Evolutionary conservation across 208 protist genomes (phyloP), one percentile per base, ranked within the genome.

Genomic region (Acanthamoeba sp.): DNA sequence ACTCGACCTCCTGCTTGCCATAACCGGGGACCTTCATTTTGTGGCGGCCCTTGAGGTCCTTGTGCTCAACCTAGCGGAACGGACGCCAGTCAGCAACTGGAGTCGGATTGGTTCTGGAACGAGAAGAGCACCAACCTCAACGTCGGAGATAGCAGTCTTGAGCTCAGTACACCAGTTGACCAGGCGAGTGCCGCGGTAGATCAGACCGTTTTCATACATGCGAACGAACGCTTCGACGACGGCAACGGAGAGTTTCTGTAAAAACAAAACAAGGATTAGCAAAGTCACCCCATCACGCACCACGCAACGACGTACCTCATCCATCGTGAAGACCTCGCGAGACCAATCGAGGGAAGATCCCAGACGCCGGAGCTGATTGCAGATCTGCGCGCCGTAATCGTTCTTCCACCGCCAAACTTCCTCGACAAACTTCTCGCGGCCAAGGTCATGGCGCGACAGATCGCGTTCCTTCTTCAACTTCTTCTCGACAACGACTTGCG

Each of bases 131-230:
- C n/a, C n/a, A n/a, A 99, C 99, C 98, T 99, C 99, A 29, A 99
- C 98, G 96, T 99, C 99, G 34, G 99, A 99, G 93, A 99, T 99
- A 69, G 99, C 99, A 62, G 99, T 99, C 96, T 99, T 98, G 45
- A 99, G 97, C 50, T 97, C 87, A 91, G 98, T 99, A 97, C 98
- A 99, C 99, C 99, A 99, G 97, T 99, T 99, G 62, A 99, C 99
- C 16, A 99, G 96, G 27, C 99, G 97, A n/a, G 98, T 99, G 10
- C 97, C 97, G 57, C 99, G 97, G 96, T 99, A 99, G 88, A 99
- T 99, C 6, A 99, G 78, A 12, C 98, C 99, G 66, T 98, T 96
- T 76, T 99, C 97, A 95, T 98, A 98, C 78, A 99, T 95, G 57
- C 95, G 95, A 16, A 99, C 97, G 96, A 99, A 99, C 0, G 99